phyloP scores from a whole-genome alignment of 2,329 filamentous ascomycete species.

The Claviceps digitariae region DNA sequence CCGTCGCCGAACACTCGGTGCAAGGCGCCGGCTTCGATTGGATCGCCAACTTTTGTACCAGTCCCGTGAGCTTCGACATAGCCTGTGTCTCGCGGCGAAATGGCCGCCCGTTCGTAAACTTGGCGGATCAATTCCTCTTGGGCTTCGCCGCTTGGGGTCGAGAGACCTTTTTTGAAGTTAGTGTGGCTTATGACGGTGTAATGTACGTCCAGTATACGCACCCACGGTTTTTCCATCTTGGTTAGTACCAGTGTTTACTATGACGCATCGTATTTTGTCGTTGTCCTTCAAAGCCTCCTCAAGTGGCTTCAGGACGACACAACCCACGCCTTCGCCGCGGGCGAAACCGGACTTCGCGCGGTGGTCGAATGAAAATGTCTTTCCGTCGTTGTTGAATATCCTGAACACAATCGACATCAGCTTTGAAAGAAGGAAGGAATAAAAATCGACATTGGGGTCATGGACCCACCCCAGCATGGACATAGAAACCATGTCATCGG shows the following conservation, averaged over 20 bases:
- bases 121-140: slow-evolving; percentile 28
- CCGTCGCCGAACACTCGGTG: slow-evolving; percentile 27
- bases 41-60: slow-evolving; percentile 41
- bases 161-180: slow-evolving; percentile 30
- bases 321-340: slow-evolving; percentile 44
- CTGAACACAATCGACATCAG: not conserved
- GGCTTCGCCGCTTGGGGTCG: slow-evolving; percentile 37
- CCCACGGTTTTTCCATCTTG: slow-evolving; percentile 36
- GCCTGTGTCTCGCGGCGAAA: slow-evolving; percentile 16
- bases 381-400: slow-evolving; percentile 34
- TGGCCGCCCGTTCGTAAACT: slow-evolving; percentile 19
- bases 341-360: slow-evolving; percentile 35
- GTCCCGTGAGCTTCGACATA: slow-evolving; percentile 41
- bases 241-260: slow-evolving; percentile 36
- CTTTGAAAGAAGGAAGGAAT: not conserved
- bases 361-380: slow-evolving; percentile 29
- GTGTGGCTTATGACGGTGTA: not conserved
- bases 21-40: slow-evolving; percentile 38
- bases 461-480: slow-evolving; percentile 15
- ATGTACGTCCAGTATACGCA: not conserved
- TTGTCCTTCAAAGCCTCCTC: slow-evolving; percentile 39
- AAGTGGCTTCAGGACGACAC: slow-evolving; percentile 44
- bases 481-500: slow-evolving; percentile 23
- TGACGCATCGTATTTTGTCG: slow-evolving; percentile 38
- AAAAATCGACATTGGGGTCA: too few species aligned